Percentiles rank a stretch among this genome's conserved stretches.
These are phyloP conservation scores for Metschnikowia picachoensis DNA, from an alignment of 805 yeast species.

Conservation along the genomic window DNA sequence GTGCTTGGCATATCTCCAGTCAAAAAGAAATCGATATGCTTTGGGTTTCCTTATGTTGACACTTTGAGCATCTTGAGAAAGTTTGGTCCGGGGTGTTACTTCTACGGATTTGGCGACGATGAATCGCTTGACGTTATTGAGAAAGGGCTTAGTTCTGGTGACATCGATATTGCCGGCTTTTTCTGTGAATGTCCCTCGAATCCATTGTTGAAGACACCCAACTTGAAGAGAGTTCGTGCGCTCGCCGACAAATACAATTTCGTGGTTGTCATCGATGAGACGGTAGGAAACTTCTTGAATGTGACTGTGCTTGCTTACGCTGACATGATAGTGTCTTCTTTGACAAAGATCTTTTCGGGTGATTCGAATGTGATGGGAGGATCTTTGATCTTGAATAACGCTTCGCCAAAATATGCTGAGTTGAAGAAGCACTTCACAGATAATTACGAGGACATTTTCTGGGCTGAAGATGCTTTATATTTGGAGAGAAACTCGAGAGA, in stretches of 20 bases:
- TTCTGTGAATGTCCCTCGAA: constrained; percentile 95
- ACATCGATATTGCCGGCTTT: constrained; percentile 62
- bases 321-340: constrained; percentile 83
- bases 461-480: constrained; percentile 93
- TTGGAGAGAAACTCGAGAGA: constrained; percentile 93
- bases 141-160: constrained; percentile 48
- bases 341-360: constrained; percentile 91
- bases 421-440: constrained; percentile 50
- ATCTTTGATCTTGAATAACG: constrained; percentile 72
- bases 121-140: constrained; percentile 65
- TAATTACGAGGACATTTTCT: constrained; percentile 66
- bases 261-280: constrained; percentile 86
- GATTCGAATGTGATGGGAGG: constrained; percentile 97
- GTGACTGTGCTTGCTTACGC: constrained; percentile 75
- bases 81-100: constrained; percentile 89
- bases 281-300: constrained; percentile 87
- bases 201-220: constrained; percentile 85
- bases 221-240: constrained; percentile 58
- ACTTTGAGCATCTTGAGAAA: constrained; percentile 80
- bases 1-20: constrained; percentile 25
- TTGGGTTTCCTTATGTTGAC: constrained; percentile 95
- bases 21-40: constrained; percentile 72
- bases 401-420: constrained; percentile 44
- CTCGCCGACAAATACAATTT: constrained; percentile 70
- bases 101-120: constrained; percentile 81